Evolutionary conservation across 495 filamentous ascomycete genomes (phyloP), one percentile per base, ranked within the genome.

Genomic region (Aspergillus conjunctus): DNA sequence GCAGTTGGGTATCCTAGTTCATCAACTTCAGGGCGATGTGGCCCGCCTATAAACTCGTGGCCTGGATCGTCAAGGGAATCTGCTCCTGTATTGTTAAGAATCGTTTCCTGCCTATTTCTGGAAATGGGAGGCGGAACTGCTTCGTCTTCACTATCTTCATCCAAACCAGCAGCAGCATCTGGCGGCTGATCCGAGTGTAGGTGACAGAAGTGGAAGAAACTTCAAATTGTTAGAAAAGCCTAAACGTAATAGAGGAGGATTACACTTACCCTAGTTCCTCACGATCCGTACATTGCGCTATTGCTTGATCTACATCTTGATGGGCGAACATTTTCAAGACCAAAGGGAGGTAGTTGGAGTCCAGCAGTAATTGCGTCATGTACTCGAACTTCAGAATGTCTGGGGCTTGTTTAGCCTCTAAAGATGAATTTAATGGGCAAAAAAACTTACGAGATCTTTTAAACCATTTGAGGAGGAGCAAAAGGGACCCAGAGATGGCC

Each of bases 331-430:
- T 83, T 79, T 97, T 98, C 15, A 98, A 79, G 15, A 96, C 87
- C 26, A 98, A 76, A 0, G 94, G 94, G 15, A 98, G 77, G 68
- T 96, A 98, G 72, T 95, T 97, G 18, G 90, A 91, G 72, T 98
- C 94, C 18, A 98, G 81, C 9, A 98, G 78, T 0, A 98, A 83
- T 72, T 98, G 95, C 0, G 92, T 91, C 66, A 98, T 77, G 68
- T 97, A 98, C 73, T 98, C 94, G 62, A 93, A 97, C 70, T 96
- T 96, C 60, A 98, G 77, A 44, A 98, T 84, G 68, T 98, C 93
- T 96, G 59, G 17, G 7, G 14, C 11, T 48, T 12, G 0, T 31
- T 62, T 33, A 73, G 82, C 30, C 14, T n/a, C 31, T 0, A 32
- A 32, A 52, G 37, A 34, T 54, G 21, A 46, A 32, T 20, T 33